These are phyloP conservation scores for Acacia crassicarpa DNA, from an alignment of 306 rosid genomes.

Conservation along the genomic window DNA sequence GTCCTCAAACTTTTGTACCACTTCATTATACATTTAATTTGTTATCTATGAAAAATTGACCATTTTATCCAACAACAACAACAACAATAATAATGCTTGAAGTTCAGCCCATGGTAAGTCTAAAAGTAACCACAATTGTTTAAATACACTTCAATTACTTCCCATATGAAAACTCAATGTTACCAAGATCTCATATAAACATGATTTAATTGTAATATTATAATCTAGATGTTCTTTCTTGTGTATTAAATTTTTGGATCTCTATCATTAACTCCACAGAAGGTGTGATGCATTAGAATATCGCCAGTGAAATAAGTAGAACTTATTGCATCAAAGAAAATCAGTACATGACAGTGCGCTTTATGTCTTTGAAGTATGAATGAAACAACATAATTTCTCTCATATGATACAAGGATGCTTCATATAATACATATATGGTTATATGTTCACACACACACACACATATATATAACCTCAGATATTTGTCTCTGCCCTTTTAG, in stretches of 20 bases:
- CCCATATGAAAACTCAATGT: neutral
- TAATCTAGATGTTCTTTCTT: too few relatives aligned
- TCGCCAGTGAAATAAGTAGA: neutral
- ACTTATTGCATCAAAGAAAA: neutral
- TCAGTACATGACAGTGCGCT: neutral
- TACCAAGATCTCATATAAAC: neutral
- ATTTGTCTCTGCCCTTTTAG: neutral
- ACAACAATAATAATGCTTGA: too few relatives aligned
- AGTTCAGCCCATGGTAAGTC: too few relatives aligned
- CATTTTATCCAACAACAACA: too few relatives aligned
- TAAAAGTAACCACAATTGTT: too few relatives aligned
- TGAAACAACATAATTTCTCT: neutral
- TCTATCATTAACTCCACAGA: neutral
- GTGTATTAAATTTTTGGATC: neutral
- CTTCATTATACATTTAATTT: too few relatives aligned
- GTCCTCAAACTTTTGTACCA: too few relatives aligned
- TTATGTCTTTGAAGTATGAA: neutral
- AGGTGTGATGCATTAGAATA: neutral
- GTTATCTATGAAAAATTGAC: too few relatives aligned
- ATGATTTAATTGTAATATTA: neutral
- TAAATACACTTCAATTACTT: neutral
- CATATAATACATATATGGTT: neutral
- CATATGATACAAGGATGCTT: neutral
- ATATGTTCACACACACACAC: neutral
- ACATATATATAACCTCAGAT: neutral